Evolutionary conservation across 2,329 filamentous ascomycete species (phyloP), one percentile per base, ranked within the genome.

Genomic region (Penicillium expansum): DNA sequence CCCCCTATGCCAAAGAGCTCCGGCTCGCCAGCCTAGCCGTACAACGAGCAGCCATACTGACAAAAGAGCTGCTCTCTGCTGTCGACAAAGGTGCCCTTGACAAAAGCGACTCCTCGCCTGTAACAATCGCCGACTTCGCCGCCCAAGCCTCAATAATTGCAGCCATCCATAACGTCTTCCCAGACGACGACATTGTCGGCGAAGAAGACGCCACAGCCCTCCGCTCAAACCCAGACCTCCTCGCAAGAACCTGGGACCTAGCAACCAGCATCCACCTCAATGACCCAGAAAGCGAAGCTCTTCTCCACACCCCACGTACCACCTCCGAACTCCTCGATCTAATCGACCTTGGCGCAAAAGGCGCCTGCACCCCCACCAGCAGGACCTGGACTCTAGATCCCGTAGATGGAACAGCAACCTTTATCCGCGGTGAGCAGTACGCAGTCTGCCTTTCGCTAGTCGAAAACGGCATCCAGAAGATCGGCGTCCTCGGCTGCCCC

Each of bases 41-140:
- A 18, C 80, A 83, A 62, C 75, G 79, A 59, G 84, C 84, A 50
- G 79, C 83, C 4, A 71, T 82, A 16, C 76, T 87, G 37, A 87
- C 85, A 18, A 85, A 86, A 66, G 68, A 74, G 57, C 70, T 85
- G 63, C 74, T 82, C 22, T 75, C 75, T 41, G 71, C 74, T 20
- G 74, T 80, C n/a, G 75, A 78, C 60, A 81, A 82, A 62, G 76
- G 76, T 55, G 77, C 76, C 22, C 74, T 85, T 51, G 78, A 81
- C 65, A 87, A 87, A 68, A 76, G 75, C 55, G 85, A 87, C 68
- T 74, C 78, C 48, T 82, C 80, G 0, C 85, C 85, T 24, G 85
- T 88, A 49, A 87, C 85, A 1, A 80, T 85, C 37, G 84, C 83
- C 57, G 85, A 87, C 67, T 86, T 87, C 66, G 84, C 83, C 39